Percentiles rank a stretch among this genome's conserved stretches.
These are phyloP conservation scores for Cylindrodendrum hubeiense DNA, from an alignment of 2,329 filamentous ascomycete species.

Conservation along the genomic window DNA sequence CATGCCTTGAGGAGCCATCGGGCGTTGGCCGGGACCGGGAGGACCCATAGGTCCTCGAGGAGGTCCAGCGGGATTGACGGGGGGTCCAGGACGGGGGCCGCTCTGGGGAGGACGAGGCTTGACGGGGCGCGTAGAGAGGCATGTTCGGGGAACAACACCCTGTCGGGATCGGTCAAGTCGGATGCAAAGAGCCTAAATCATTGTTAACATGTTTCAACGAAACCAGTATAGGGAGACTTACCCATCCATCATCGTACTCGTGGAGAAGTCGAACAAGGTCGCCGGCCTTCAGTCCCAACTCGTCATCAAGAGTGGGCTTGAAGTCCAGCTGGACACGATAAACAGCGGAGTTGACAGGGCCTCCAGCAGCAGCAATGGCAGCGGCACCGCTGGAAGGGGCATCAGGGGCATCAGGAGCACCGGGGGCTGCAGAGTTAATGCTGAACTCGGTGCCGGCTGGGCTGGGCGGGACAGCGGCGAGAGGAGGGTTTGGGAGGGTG, in stretches of 20 bases:
- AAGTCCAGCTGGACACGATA: constrained; percentile 97
- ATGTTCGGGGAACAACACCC: constrained; percentile 93
- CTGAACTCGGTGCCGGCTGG: constrained; percentile 75
- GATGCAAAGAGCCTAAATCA: constrained; percentile 83
- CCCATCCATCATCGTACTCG: constrained; percentile 99
- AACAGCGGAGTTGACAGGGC: constrained; percentile 73
- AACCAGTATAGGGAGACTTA: constrained; percentile 61
- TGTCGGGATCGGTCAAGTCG: constrained; percentile 91
- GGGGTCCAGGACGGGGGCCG: constrained; percentile 64
- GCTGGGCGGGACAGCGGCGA: constrained; percentile 62
- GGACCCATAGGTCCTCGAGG: constrained; percentile 36
- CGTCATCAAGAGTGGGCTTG: constrained; percentile 90
- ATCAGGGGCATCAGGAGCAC: constrained; percentile 52
- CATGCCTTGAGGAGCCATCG: constrained; percentile 36
- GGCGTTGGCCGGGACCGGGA: constrained; percentile 36
- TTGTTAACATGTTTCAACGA: constrained; percentile 45
- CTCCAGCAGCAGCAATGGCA: constrained; percentile 73
- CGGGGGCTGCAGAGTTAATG: constrained; percentile 65
- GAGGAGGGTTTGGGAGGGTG: constrained; percentile 56
- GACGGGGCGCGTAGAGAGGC: constrained; percentile 90
- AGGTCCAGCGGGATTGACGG: constrained; percentile 57
- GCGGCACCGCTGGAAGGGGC: constrained; percentile 63
- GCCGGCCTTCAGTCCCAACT: constrained; percentile 84
- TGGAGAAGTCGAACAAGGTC: constrained; percentile 90
- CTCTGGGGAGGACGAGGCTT: constrained; percentile 78